Evolutionary conservation across 2,329 filamentous ascomycete genomes (phyloP).

Genomic region (Lachnellula hyalina): DNA sequence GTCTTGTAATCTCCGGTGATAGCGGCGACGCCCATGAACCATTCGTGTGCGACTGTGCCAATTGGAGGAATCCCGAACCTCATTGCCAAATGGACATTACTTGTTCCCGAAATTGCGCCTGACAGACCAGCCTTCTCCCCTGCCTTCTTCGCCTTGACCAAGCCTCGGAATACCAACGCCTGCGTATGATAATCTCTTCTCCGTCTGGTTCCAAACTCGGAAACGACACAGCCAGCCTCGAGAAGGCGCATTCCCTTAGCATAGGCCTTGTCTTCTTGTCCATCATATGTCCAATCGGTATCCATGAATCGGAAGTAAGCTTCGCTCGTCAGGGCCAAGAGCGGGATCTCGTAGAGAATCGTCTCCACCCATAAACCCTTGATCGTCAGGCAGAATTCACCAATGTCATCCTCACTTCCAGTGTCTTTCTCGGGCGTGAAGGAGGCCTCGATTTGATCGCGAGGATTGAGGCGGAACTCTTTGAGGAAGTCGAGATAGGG

Average conservation of each 20-base stretch:
- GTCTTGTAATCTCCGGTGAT: constrained; percentile 79
- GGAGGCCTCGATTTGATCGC: constrained; percentile 68
- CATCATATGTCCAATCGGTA: constrained; percentile 82
- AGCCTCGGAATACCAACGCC: constrained; percentile 80
- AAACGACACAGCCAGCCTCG: constrained; percentile 79
- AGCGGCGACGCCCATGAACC: constrained; percentile 98
- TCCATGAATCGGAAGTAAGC: constrained; percentile 98
- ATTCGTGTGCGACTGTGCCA: constrained; percentile 92
- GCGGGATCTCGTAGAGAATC: constrained; percentile 94
- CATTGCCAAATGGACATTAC: constrained; percentile 97
- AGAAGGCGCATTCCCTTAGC: constrained; percentile 74
- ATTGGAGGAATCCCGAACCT: constrained; percentile 78
- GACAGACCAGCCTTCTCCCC: constrained; percentile 57
- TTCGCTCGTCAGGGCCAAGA: constrained; percentile 87
- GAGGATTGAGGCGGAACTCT: constrained; percentile 74
- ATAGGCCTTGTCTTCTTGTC: constrained; percentile 80
- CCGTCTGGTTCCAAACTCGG: constrained; percentile 87
- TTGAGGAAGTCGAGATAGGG: constrained; percentile 78
- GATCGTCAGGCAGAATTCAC: constrained; percentile 71
- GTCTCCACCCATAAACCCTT: constrained; percentile 88
- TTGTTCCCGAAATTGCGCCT: constrained; percentile 80
- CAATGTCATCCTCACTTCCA: constrained; percentile 59
- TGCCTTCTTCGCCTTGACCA: constrained; percentile 73
- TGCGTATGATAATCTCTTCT: constrained; percentile 93
- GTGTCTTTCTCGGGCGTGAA: constrained; percentile 49